phyloP scores from a whole-genome alignment of 2,329 filamentous ascomycete genomes.

The Sclerotinia minor region DNA sequence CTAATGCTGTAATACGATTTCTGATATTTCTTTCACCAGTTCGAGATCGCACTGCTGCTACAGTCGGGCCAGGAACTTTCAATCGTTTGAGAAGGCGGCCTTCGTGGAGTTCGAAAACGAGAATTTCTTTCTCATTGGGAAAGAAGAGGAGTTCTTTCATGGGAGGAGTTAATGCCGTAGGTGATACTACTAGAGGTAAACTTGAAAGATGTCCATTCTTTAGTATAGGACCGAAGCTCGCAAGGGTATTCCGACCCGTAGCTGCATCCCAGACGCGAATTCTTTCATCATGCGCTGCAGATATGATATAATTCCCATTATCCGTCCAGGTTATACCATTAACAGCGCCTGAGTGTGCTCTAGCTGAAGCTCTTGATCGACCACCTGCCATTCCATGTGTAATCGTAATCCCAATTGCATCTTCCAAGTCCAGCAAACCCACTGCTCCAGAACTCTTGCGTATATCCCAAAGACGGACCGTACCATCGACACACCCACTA shows the following conservation, averaged over 20 bases:
- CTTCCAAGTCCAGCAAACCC: slow-evolving; percentile 79
- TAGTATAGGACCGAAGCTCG: slow-evolving; percentile 80
- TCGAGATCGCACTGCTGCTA: slow-evolving; percentile 49
- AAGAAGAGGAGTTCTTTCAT: slow-evolving; percentile 72
- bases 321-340: slow-evolving; percentile 86
- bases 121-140: slow-evolving; percentile 77
- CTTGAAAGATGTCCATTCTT: slow-evolving; percentile 69
- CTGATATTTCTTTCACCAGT: slow-evolving; percentile 58
- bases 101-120: slow-evolving; percentile 76
- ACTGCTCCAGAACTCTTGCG: slow-evolving; percentile 74
- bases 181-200: slow-evolving; percentile 62
- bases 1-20: slow-evolving; percentile 71
- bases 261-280: slow-evolving; percentile 85
- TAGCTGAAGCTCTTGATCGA: slow-evolving; percentile 52
- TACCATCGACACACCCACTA: slow-evolving; percentile 82
- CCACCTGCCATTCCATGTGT: slow-evolving; percentile 40
- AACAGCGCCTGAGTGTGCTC: slow-evolving; percentile 77
- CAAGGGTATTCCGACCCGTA: slow-evolving; percentile 81
- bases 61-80: slow-evolving; percentile 59
- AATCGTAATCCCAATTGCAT: slow-evolving; percentile 67
- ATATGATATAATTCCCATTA: slow-evolving; percentile 73
- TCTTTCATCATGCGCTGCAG: slow-evolving; percentile 77
- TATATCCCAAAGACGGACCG: slow-evolving; percentile 83
- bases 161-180: slow-evolving; percentile 56
- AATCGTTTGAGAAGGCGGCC: slow-evolving; percentile 72